Evolutionary conservation across 352 stramenopile genomes (phyloP).

Genomic region (Globisporangium mamillatum): DNA sequence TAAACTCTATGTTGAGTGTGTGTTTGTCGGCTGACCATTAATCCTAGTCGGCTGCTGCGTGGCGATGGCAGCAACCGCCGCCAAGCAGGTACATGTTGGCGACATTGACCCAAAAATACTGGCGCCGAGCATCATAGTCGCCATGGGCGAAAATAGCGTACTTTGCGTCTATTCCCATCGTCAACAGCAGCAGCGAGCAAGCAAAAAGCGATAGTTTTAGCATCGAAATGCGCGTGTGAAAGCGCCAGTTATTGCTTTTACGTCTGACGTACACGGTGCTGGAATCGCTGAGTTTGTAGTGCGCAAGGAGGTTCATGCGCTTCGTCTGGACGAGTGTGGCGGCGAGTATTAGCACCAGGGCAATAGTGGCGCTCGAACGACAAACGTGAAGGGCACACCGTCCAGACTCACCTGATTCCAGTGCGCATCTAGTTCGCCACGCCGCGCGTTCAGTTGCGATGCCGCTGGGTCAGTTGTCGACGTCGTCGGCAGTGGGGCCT

Average conservation of each 20-base stretch:
- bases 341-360: neutral
- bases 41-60: neutral
- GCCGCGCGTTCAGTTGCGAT: neutral
- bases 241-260: neutral
- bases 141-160: neutral
- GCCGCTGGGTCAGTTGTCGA: neutral
- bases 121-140: no score
- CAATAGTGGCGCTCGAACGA: neutral
- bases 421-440: neutral
- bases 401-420: neutral
- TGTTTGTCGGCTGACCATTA: neutral
- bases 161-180: neutral
- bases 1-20: neutral
- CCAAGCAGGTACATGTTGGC: no score
- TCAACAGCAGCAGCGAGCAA: neutral
- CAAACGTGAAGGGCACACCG: neutral
- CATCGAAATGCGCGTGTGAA: neutral
- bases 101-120: no score
- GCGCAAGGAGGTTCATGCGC: constrained; percentile 4
- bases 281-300: neutral
- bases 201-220: neutral
- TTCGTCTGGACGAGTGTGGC: neutral
- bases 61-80: neutral
- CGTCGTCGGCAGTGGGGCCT: neutral
- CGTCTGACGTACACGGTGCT: neutral